Base-by-base conservation (phyloP, 768 basidiomycete species). In the Strobilomyces echinocephalus region DNA sequence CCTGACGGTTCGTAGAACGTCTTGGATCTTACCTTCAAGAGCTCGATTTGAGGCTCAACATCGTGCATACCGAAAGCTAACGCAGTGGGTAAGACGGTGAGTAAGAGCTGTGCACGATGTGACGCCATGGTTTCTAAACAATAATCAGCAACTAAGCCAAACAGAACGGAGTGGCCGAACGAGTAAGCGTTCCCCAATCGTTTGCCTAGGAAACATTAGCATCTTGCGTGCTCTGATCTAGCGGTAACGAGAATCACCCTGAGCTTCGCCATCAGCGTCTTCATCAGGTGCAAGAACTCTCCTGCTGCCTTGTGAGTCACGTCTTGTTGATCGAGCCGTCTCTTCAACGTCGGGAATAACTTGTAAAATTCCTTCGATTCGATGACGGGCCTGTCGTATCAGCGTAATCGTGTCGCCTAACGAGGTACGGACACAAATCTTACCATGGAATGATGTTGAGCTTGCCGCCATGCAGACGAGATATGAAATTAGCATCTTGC, bases 181-280 rank as follows among this genome's bases (percentile, higher is more conserved):
- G 81, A 45, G 81, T 79, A 26, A 84, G 67, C 0, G 83, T 72
- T 24, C 81, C 79, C 83, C 82, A 84, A 54, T 84, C 82, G 51
- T 82, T 82, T 1, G 79, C 75, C 82, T 83, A 44, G 21, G 48
- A 57, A 34, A 5, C 8, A 28, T 61, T 12, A 58, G 43, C 15
- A 47, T 52, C n/a, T 16, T 2, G 8, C 4, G 5, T 9, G 8
- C n/a, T 20, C 0, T 14, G 3, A 18, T n/a, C 43, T n/a, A 43
- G 21, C 3, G 8, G 10, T 2, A 20, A 38, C 20, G 49, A 16
- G 21, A 30, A 53, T 44, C 36, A 79, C 83, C 74, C 83, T 84
- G 50, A 84, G 65, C 55, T 84, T 84, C 8, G 83, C 83, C 83
- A 84, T 84, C 44, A 84, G 57, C 0, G 79, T 79, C 65, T 84